Evolutionary conservation across 169 alveolate genomes (phyloP), one percentile per base, ranked within the genome.

Genomic region (Plasmodium coatneyi): DNA sequence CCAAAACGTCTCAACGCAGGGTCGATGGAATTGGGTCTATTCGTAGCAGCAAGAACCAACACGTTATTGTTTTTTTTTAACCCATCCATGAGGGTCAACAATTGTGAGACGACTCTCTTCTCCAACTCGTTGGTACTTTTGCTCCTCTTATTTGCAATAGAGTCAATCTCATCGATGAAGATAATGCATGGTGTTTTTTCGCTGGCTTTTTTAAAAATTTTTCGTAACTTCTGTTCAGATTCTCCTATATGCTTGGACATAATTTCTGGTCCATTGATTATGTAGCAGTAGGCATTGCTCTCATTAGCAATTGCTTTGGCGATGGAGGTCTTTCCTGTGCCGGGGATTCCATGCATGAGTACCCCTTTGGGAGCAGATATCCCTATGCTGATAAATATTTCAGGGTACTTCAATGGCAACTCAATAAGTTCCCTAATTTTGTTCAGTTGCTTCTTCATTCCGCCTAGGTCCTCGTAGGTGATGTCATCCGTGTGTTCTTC

Each of bases 11-110:
- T 96, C 72, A 99, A 92, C 46, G 98, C 98, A 1, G 98, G 97
- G 92, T 98, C 99, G 32, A 99, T 89, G 41, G 98, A 97, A 76
- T 98, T 98, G 2, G 97, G 95, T 74, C 98, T 97, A 86, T 97
- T 98, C 12, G 99, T 98, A 1, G 99, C 98, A 66, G 99, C 99
- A 19, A 99, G 95, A 14, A 99, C 97, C 3, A 98, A 71, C 14
- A 98, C 97, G 39, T 97, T 96, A 36, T 90, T 93, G 25, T 82
- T 82, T 76, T 96, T 91, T 54, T 89, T 81, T 80, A 97, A 87
- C 19, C 98, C 98, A 80, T 98, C 99, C 93, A 98, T 92, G 81
- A 97, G 98, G 5, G 98, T 95, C 46, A 98, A 86, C 70, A 98
- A 98, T 93, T 92, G 98, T 32, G 91, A 97, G 81, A 87, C 98